Percentiles rank a stretch among this genome's conserved stretches.
phyloP scores from a whole-genome alignment of 75 land plant species.

The Pinus taeda region DNA sequence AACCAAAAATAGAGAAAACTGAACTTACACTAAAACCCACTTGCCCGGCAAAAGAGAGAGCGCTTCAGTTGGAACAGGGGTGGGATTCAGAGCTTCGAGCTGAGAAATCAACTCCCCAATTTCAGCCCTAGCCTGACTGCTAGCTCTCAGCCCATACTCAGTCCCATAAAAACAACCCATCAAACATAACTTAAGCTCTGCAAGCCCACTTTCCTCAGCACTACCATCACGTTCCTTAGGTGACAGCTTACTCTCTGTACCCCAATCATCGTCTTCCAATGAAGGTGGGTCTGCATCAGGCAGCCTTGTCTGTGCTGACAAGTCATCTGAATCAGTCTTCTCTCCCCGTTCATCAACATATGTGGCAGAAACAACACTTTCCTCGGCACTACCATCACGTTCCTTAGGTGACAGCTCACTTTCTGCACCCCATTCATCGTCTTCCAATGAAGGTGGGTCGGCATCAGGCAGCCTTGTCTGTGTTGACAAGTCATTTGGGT shows the following conservation, averaged over 20 bases:
- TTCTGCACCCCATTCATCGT: constrained; percentile 20
- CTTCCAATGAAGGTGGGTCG: constrained; percentile 27
- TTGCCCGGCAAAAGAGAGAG: constrained; percentile 53
- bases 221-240: background rate
- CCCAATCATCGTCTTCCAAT: constrained; percentile 30
- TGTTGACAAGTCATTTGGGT: constrained; percentile 7
- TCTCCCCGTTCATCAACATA: constrained; percentile 31
- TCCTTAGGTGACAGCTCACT: background rate
- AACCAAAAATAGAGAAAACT: background rate
- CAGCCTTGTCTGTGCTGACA: constrained; percentile 7
- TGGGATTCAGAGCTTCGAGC: constrained; percentile 67
- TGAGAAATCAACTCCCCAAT: constrained; percentile 56
- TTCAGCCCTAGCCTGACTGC: constrained; percentile 53
- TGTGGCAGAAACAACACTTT: background rate
- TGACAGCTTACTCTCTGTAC: background rate
- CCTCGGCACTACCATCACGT: background rate
- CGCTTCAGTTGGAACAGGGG: constrained; percentile 40
- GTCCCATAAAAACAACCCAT: constrained; percentile 63
- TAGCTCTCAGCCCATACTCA: constrained; percentile 52
- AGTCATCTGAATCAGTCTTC: constrained; percentile 12
- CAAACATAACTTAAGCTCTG: constrained; percentile 47
- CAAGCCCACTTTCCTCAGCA: constrained; percentile 9
- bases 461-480: constrained; percentile 8
- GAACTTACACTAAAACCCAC: constrained; percentile 65
- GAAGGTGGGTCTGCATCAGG: constrained; percentile 23